phyloP scores from a whole-genome alignment of 2,329 filamentous ascomycete genomes.

The Aspergillus costaricaensis region DNA sequence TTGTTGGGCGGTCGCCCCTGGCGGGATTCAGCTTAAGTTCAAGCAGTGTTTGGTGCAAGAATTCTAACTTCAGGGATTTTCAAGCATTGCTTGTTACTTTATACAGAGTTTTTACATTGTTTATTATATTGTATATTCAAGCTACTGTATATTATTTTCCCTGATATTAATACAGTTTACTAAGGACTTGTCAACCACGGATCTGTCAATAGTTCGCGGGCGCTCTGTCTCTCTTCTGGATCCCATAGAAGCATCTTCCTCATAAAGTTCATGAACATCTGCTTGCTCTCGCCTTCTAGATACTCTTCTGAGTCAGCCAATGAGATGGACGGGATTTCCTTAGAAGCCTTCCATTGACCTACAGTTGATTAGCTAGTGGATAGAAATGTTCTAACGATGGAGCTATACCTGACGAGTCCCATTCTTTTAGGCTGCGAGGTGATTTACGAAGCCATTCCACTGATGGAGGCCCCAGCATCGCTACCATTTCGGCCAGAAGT shows the following conservation, averaged over 20 bases:
- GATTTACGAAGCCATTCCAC: background rate
- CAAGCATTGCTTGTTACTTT: too few species aligned
- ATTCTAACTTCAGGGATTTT: too few species aligned
- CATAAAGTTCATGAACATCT: conserved; percentile 29
- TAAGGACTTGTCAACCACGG: background rate
- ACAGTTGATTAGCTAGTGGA: background rate
- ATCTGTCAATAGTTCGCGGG: background rate
- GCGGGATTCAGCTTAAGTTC: too few species aligned
- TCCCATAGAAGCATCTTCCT: conserved; percentile 34
- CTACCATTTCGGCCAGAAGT: conserved; percentile 22
- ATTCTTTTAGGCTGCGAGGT: conserved; percentile 13
- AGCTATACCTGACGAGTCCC: conserved; percentile 15
- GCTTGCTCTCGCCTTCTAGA: conserved; percentile 28
- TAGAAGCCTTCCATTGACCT: conserved; percentile 15
- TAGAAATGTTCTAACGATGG: too few species aligned
- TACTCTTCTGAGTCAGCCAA: conserved; percentile 29
- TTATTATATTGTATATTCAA: too few species aligned
- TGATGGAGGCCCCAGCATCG: conserved; percentile 19
- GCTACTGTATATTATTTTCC: too few species aligned
- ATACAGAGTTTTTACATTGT: rapidly evolving
- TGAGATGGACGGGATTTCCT: conserved; percentile 13
- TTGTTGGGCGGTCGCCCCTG: too few species aligned
- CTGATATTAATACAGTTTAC: too few species aligned
- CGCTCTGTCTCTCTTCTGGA: background rate
- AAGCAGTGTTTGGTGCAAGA: too few species aligned